Conservation (phyloP, 2,329 filamentous ascomycete species). For the Epichloe uncinata region DNA sequence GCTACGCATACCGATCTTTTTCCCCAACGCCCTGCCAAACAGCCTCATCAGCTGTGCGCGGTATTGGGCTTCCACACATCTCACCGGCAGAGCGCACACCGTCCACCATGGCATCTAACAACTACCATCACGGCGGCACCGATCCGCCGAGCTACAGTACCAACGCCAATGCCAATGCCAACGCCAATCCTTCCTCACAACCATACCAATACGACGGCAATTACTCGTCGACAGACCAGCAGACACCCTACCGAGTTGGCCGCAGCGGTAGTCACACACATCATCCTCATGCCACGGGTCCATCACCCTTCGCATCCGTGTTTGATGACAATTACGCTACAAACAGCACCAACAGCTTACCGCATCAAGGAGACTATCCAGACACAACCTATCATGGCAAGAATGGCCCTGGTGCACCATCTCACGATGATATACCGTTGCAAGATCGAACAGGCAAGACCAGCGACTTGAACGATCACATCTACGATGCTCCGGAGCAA, state of each 20-base stretch:
- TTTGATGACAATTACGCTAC: slow-evolving; percentile 57
- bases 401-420: slow-evolving; percentile 18
- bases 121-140: slow-evolving; percentile 44
- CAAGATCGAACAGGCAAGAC: slow-evolving; percentile 34
- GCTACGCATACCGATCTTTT: neutral
- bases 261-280: slow-evolving; percentile 12
- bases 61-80: neutral
- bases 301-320: slow-evolving; percentile 49
- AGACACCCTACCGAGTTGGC: slow-evolving; percentile 13
- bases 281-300: slow-evolving; percentile 19
- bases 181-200: slow-evolving; percentile 28
- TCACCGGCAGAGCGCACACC: neutral
- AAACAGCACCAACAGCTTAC: slow-evolving; percentile 29
- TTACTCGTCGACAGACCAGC: slow-evolving; percentile 7
- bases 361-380: slow-evolving; percentile 24
- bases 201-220: slow-evolving; percentile 20
- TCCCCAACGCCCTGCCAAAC: neutral
- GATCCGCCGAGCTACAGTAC: slow-evolving; percentile 28
- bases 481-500: slow-evolving; percentile 41
- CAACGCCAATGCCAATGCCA: neutral
- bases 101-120: slow-evolving; percentile 45
- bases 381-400: slow-evolving; percentile 46
- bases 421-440: slow-evolving; percentile 43
- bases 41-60: slow-evolving; percentile 1
- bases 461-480: slow-evolving; percentile 39